Evolutionary conservation across 176 grass and related monocot species (phyloP).

Genomic region (Elaeis guineensis): DNA sequence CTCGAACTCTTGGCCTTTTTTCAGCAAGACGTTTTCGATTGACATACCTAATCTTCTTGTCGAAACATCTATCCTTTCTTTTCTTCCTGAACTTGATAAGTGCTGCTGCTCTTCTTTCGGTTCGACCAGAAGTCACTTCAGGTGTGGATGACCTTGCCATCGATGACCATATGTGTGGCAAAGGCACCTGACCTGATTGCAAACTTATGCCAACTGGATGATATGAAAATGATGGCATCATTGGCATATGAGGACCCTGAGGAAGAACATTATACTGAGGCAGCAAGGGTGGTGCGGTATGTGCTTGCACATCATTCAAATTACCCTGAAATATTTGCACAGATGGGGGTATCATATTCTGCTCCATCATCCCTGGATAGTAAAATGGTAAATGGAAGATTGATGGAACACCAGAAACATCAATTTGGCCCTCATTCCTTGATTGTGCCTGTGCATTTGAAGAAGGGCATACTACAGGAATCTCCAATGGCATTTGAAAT

Average conservation of each 20-base stretch:
- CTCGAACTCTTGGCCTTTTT: constrained; percentile 70
- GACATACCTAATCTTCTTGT: constrained; percentile 94
- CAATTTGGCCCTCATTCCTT: constrained; percentile 46
- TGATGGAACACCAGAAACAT: constrained; percentile 39
- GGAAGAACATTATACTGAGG: constrained; percentile 63
- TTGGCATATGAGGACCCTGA: constrained; percentile 42
- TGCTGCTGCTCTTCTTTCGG: constrained; percentile 59
- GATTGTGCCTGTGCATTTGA: constrained; percentile 42
- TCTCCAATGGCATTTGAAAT: constrained; percentile 33
- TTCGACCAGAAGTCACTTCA: constrained; percentile 38
- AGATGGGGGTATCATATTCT: constrained; percentile 29
- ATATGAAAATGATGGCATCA: constrained; percentile 52
- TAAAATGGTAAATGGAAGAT: constrained; percentile 59
- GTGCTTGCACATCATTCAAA: constrained; percentile 40
- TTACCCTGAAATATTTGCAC: constrained; percentile 62
- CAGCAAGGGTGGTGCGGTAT: constrained; percentile 25
- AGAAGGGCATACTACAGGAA: constrained; percentile 43
- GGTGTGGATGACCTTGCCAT: constrained; percentile 35
- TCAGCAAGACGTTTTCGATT: constrained; percentile 82
- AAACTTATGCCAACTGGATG: constrained; percentile 38
- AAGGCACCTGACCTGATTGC: constrained; percentile 45
- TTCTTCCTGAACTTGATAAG: constrained; percentile 93
- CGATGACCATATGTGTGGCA: constrained; percentile 38
- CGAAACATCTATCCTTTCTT: constrained; percentile 84
- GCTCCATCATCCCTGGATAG: constrained; percentile 68